Percentiles rank a stretch among this genome's conserved stretches.
These are phyloP conservation scores for Wickerhamomyces pijperi DNA, from an alignment of 805 yeast species.

Conservation along the genomic window DNA sequence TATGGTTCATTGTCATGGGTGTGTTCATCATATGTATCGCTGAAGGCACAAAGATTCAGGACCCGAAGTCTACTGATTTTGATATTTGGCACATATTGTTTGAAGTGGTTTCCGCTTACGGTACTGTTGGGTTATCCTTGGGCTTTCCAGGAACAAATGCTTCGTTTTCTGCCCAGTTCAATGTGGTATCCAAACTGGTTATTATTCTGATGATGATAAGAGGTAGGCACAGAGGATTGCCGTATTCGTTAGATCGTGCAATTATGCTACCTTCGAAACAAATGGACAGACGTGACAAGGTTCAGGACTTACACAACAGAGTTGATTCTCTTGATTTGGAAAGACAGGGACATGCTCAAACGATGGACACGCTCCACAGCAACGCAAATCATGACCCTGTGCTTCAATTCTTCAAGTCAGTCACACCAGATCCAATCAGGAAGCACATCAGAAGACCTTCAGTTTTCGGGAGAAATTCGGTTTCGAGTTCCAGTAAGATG, in stretches of 20 bases:
- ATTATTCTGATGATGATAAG: constrained; percentile 85
- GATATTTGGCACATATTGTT: constrained; percentile 66
- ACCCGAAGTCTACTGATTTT: constrained; percentile 35
- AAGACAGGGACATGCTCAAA: constrained; percentile 9
- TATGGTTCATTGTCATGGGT: constrained; percentile 88
- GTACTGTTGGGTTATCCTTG: constrained; percentile 87
- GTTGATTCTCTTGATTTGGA: neutral
- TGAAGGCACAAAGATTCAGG: constrained; percentile 55
- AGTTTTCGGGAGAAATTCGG: constrained; percentile 5
- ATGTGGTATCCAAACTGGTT: constrained; percentile 66
- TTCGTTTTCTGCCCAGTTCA: constrained; percentile 67
- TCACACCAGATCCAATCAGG: constrained; percentile 17
- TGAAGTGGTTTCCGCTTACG: constrained; percentile 90
- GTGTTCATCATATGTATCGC: constrained; percentile 78
- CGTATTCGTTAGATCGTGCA: constrained; percentile 88
- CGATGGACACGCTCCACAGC: constrained; percentile 8
- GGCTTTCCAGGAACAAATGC: constrained; percentile 64
- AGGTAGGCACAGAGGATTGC: constrained; percentile 94
- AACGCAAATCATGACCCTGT: constrained; percentile 14
- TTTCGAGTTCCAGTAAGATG: neutral
- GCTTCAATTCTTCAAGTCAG: constrained; percentile 18
- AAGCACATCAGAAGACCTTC: constrained; percentile 15
- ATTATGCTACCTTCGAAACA: constrained; percentile 71
- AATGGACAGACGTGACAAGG: constrained; percentile 48
- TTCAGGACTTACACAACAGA: constrained; percentile 18